A percentile compares a stretch with the other conserved stretches of the same genome.
Evolutionary conservation across 2,329 filamentous ascomycete genomes (phyloP).

Genomic region (Arthrobotrys megalospora): DNA sequence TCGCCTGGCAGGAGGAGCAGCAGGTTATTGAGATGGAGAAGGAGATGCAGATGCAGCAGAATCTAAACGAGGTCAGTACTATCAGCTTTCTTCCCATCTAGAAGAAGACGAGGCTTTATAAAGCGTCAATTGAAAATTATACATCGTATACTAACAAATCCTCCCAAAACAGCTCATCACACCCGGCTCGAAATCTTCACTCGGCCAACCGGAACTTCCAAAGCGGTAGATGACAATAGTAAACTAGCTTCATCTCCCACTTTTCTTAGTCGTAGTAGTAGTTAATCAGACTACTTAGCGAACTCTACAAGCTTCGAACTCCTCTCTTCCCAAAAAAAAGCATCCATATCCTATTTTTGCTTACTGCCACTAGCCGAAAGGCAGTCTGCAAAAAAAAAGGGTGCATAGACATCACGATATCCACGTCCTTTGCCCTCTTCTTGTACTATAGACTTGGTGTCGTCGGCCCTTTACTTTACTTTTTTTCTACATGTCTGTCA

Average conservation of each 20-base stretch:
- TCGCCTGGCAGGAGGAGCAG: conserved; percentile 96
- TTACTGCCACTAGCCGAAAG: no score
- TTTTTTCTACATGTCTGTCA: background rate
- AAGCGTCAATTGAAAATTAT: conserved; percentile 66
- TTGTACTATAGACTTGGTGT: conserved; percentile 47
- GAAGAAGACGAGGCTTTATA: background rate
- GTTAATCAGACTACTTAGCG: background rate
- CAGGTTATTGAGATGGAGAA: conserved; percentile 97
- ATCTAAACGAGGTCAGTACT: conserved; percentile 80
- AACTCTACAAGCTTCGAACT: conserved; percentile 3
- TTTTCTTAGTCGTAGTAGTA: background rate
- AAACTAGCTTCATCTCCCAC: background rate
- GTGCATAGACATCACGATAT: conserved; percentile 37
- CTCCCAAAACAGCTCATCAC: conserved; percentile 49
- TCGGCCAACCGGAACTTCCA: conserved; percentile 47
- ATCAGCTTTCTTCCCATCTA: background rate
- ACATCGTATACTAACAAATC: conserved; percentile 25
- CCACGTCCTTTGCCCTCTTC: conserved; percentile 25
- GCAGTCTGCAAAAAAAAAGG: background rate
- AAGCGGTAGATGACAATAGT: conserved; percentile 42
- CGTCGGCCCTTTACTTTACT: background rate
- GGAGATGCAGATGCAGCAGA: conserved; percentile 95
- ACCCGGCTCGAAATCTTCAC: conserved; percentile 56
- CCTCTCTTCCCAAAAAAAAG: conserved; percentile 15
- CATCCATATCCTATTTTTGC: background rate